These are phyloP conservation scores for Aureobasidium leucospermi DNA, from an alignment of 2,329 filamentous ascomycete genomes.

Conservation along the genomic window DNA sequence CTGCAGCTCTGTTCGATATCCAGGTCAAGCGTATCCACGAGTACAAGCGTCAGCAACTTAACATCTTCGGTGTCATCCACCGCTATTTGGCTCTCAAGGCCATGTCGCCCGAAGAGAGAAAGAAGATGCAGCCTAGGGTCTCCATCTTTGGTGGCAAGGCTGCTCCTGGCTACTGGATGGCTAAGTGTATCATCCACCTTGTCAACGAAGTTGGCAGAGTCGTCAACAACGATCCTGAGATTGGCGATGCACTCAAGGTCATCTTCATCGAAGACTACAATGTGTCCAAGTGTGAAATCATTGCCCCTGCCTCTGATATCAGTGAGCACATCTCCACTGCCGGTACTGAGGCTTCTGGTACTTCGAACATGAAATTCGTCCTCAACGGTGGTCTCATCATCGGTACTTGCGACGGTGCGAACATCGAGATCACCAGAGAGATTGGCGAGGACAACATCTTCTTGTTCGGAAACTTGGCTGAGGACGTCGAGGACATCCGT, in stretches of 20 bases:
- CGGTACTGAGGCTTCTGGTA: constrained; percentile 81
- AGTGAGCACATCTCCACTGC: constrained; percentile 98
- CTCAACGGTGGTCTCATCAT: constrained; percentile 96
- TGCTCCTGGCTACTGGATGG: constrained; percentile 99
- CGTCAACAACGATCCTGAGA: constrained; percentile 85
- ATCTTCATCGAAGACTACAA: constrained; percentile 98
- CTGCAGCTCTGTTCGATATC: constrained; percentile 83
- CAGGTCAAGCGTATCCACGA: constrained; percentile 99
- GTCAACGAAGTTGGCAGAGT: constrained; percentile 87
- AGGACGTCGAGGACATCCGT: constrained; percentile 93
- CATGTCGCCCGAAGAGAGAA: constrained; percentile 73
- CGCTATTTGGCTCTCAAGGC: constrained; percentile 85
- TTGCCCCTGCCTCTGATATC: constrained; percentile 86
- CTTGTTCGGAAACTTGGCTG: constrained; percentile 90
- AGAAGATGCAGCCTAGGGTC: constrained; percentile 80
- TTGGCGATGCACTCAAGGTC: constrained; percentile 92
- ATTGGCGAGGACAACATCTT: constrained; percentile 97
- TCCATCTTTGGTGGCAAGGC: constrained; percentile 98
- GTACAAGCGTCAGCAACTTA: constrained; percentile 78
- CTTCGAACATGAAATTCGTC: constrained; percentile 99
- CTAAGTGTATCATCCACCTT: constrained; percentile 92
- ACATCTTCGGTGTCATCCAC: constrained; percentile 97
- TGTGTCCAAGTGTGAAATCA: constrained; percentile 97
- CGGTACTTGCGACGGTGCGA: constrained; percentile 94
- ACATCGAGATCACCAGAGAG: constrained; percentile 54